phyloP scores from a whole-genome alignment of 768 basidiomycete genomes.

The Dentipellis sp. region DNA sequence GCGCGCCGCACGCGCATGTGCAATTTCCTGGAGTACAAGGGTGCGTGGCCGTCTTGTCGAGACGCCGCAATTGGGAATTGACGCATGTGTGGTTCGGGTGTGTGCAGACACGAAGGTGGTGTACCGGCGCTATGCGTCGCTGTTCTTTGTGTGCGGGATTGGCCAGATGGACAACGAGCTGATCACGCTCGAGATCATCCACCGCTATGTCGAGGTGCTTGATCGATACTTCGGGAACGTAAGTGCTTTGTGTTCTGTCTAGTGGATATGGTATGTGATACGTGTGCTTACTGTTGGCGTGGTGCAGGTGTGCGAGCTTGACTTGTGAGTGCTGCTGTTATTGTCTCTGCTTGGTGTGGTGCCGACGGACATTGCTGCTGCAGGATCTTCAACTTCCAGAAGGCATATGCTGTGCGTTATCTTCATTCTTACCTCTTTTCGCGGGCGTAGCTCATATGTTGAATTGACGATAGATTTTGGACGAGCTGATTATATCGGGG shows the following conservation, averaged over 20 bases:
- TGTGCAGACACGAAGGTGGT: constrained; percentile 72
- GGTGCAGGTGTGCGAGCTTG: constrained; percentile 80
- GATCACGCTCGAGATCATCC: constrained; percentile 84
- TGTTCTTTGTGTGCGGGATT: constrained; percentile 92
- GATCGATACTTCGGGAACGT: constrained; percentile 84
- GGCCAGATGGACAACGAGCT: constrained; percentile 84
- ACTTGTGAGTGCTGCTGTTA: constrained; percentile 51
- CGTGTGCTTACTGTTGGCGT: background rate
- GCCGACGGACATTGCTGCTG: background rate
- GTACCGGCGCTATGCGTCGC: constrained; percentile 89
- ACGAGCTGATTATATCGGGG: constrained; percentile 89
- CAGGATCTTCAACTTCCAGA: constrained; percentile 97
- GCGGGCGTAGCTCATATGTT: background rate
- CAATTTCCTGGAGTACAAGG: constrained; percentile 96
- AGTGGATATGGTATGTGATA: background rate
- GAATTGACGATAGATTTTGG: constrained; percentile 50
- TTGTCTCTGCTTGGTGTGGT: constrained; percentile 1
- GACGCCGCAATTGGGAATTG: background rate
- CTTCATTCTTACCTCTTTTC: background rate
- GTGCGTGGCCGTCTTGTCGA: constrained; percentile 29
- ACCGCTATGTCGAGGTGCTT: constrained; percentile 89
- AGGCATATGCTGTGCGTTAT: constrained; percentile 71
- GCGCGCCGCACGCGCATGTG: constrained; percentile 87
- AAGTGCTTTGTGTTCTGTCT: constrained; percentile 20
- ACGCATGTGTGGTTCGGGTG: background rate